A percentile compares a stretch with the other conserved stretches of the same genome.
phyloP scores from a whole-genome alignment of 768 basidiomycete genomes.

The Kwoniella newhampshirensis region DNA sequence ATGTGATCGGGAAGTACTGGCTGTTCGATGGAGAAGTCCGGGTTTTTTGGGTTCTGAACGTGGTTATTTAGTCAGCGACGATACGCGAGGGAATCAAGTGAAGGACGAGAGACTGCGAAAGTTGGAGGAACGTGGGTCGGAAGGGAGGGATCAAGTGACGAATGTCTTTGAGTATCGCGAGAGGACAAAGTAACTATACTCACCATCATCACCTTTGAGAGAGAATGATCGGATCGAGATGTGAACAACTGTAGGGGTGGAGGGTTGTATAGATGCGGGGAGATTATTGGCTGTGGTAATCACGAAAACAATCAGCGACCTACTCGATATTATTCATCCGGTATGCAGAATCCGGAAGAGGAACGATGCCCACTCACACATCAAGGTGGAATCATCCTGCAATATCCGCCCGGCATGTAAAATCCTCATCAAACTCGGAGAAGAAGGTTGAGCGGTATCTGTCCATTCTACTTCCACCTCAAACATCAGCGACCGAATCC shows the following conservation, averaged over 20 bases:
- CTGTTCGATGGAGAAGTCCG: slow-evolving; percentile 11
- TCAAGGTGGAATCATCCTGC: slow-evolving; percentile 44
- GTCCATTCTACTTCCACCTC: slow-evolving; percentile 29
- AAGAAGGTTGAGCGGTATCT: slow-evolving; percentile 40
- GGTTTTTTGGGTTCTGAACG: slow-evolving; percentile 34
- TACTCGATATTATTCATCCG: too few relatives aligned
- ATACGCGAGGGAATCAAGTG: background rate
- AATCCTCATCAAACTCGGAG: slow-evolving; percentile 39
- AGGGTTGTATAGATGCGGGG: slow-evolving; percentile 27
- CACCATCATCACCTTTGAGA: slow-evolving; percentile 44
- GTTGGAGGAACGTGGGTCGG: background rate
- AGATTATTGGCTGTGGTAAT: slow-evolving; percentile 39
- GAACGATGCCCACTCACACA: slow-evolving; percentile 26
- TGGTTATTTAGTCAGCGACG: background rate
- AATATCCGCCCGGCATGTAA: slow-evolving; percentile 43
- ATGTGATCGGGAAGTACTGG: slow-evolving; percentile 16
- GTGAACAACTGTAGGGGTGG: slow-evolving; percentile 45
- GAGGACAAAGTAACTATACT: slow-evolving; percentile 1
- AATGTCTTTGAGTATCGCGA: background rate
- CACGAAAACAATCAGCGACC: background rate
- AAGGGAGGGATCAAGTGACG: background rate
- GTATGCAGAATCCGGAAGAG: too few relatives aligned
- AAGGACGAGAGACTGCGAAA: background rate
- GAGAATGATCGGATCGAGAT: slow-evolving; percentile 50
- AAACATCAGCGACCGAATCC: background rate